These are phyloP conservation scores for Macrolepiota albuminosa DNA, from an alignment of 768 basidiomycete genomes.

Conservation along the genomic window DNA sequence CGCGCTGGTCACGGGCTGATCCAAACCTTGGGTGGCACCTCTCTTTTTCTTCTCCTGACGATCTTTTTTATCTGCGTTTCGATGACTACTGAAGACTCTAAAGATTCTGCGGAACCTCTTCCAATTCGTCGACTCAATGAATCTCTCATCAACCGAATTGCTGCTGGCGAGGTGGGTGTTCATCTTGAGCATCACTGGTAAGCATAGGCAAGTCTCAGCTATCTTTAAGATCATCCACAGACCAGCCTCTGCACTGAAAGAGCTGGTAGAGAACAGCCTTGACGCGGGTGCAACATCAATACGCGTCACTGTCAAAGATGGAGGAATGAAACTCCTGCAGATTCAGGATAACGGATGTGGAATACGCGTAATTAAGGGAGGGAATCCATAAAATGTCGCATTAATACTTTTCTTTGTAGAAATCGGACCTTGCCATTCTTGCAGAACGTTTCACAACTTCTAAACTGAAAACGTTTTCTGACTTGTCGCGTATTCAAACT, in stretches of 20 bases:
- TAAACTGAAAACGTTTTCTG: conserved; percentile 82
- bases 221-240: conserved; percentile 35
- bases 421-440: conserved; percentile 82
- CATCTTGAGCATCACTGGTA: neutral
- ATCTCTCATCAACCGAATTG: conserved; percentile 87
- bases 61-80: neutral
- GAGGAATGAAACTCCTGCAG: conserved; percentile 90
- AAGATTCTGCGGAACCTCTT: conserved; percentile 35
- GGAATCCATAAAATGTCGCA: neutral
- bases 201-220: conserved; percentile 1
- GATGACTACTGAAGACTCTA: conserved; percentile 4
- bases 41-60: neutral
- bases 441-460: conserved; percentile 96
- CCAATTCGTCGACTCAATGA: conserved; percentile 77
- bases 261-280: conserved; percentile 91
- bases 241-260: conserved; percentile 93
- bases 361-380: conserved; percentile 59
- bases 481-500: conserved; percentile 77
- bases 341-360: conserved; percentile 97
- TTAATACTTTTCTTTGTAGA: conserved; percentile 38
- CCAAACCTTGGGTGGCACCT: neutral
- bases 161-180: conserved; percentile 60
- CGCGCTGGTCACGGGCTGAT: conserved; percentile 6
- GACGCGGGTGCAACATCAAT: conserved; percentile 90
- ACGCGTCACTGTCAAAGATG: conserved; percentile 87